Base-by-base conservation (phyloP, 257 asterid species). In the Forsythia viridissima region DNA sequence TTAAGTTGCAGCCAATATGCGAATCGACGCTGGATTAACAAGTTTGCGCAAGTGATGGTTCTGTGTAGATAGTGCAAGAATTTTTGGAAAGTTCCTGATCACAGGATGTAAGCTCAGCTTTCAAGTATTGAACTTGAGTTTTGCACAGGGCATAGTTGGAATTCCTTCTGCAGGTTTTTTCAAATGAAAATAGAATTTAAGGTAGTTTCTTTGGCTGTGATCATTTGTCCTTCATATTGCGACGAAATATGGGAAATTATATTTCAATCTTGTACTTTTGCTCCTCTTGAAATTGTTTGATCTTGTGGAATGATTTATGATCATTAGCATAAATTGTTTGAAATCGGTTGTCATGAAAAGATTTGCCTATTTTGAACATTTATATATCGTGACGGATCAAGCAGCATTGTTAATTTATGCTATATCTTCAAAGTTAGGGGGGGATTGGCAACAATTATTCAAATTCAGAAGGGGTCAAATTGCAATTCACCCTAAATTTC, bases 151-250 rank as follows among this genome's bases (percentile, higher is more conserved):
- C 20, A 2, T 39, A 51, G 34, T 75, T 9, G 72, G 16, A 37
- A 34, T 34, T 12, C 77, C 51, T 67, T 42, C 38, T 24, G 70
- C 12, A 10, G 40, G 24, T 39, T 48, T 43, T 30, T 40, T 21
- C 61, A 71, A 20, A 57, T 82, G 83, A 75, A 79, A 78, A 75
- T 75, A 79, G 34, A 30, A 10, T 70, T 30, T 39, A 48, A 67
- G 39, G 46, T 75, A 8, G 13, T 30, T 37, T 82, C n/a, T 36
- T 34, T 34, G 67, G 38, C 63, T 13, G 46, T 36, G 16, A 79
- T 44, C 41, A 21, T 10, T 57, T 74, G 39, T 10, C 78, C 67
- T 34, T 34, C 2, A 46, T 46, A 13, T 8, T 21, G 2, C 36
- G 2, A 20, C n/a, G 67, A 21, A 59, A 20, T 48, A 21, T 59